Evolutionary conservation across 139 green algal species (phyloP).

Genomic region (Zygnema circumcarinatum): DNA sequence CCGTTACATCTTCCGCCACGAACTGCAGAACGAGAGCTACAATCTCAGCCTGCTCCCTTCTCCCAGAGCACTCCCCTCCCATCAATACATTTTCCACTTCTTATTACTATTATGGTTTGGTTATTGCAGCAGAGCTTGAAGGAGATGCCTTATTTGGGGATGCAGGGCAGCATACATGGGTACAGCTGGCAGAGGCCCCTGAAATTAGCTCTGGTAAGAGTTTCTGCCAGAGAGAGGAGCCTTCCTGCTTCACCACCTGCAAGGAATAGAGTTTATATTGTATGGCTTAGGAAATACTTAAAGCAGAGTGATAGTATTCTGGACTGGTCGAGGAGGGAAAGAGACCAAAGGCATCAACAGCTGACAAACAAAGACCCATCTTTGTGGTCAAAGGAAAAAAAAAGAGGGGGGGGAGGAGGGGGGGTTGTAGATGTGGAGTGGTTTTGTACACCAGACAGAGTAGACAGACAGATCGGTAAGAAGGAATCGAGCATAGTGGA

Average conservation of each 20-base stretch:
- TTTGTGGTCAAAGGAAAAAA: no score
- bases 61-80: not conserved
- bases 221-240: conserved; percentile 30
- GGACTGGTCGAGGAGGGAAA: no score
- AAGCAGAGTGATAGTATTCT: no score
- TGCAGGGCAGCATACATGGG: conserved; percentile 28
- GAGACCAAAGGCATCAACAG: no score
- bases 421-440: no score
- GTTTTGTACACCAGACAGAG: no score
- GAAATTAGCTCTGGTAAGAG: conserved; percentile 27
- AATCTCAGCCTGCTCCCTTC: conserved; percentile 47
- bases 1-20: conserved; percentile 43
- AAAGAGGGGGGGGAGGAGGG: no score
- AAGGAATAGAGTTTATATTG: no score
- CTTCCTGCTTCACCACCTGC: conserved; percentile 41
- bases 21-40: conserved; percentile 49
- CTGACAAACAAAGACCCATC: no score
- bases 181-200: not conserved
- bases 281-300: no score
- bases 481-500: no score
- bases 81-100: not conserved
- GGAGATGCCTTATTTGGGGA: not conserved
- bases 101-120: not conserved
- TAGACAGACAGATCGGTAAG: no score
- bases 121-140: not conserved